A percentile compares a stretch with the other conserved stretches of the same genome.
phyloP scores from a whole-genome alignment of 306 rosid species.

The Cucumis melo region DNA sequence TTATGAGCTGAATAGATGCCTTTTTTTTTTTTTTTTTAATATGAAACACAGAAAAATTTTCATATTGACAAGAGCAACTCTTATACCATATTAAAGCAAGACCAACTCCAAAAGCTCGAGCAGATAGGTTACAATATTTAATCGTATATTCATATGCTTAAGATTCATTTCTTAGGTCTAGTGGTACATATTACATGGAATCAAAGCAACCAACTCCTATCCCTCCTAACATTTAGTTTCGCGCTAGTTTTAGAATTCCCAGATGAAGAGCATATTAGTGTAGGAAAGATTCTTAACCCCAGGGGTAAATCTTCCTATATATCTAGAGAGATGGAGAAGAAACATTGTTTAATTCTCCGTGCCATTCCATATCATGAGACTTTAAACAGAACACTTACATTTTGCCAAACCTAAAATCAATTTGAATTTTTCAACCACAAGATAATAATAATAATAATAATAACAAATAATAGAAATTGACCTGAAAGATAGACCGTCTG shows the following conservation, averaged over 20 bases:
- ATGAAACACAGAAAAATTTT: too few relatives aligned
- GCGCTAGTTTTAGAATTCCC: background rate
- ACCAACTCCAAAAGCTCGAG: background rate
- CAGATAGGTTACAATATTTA: too few relatives aligned
- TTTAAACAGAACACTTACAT: background rate
- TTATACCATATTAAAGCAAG: background rate
- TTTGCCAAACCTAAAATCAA: background rate
- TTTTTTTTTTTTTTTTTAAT: too few relatives aligned
- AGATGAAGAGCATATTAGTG: background rate
- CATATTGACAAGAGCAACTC: background rate
- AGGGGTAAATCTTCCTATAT: background rate
- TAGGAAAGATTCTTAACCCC: background rate
- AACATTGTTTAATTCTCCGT: background rate
- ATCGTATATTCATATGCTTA: too few relatives aligned
- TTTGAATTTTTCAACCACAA: background rate
- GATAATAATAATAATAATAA: background rate
- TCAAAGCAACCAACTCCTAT: background rate
- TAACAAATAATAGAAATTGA: background rate
- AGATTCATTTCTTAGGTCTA: too few relatives aligned
- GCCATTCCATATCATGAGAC: background rate
- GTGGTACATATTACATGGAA: too few relatives aligned
- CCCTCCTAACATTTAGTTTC: background rate
- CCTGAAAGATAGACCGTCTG: conserved; percentile 79
- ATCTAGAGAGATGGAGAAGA: background rate
- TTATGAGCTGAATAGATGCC: background rate